These are phyloP conservation scores for Rhizoctonia solani DNA, from an alignment of 1,284 basidiomycete genomes.

Conservation along the genomic window DNA sequence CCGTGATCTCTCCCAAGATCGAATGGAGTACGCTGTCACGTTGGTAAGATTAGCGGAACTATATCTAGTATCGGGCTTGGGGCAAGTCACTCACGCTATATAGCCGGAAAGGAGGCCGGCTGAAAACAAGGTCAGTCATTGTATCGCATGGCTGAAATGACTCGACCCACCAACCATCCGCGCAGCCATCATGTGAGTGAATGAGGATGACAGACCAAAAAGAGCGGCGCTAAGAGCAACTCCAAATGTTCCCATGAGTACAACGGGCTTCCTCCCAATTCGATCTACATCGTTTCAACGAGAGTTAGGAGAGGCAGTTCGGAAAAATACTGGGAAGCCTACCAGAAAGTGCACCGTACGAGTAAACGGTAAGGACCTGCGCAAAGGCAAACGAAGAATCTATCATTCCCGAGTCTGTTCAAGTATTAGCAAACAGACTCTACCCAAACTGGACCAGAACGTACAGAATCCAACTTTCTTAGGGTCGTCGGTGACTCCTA, in stretches of 20 bases:
- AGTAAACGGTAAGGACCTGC: conserved; percentile 20
- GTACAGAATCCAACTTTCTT: conserved; percentile 21
- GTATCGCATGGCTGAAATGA: background rate
- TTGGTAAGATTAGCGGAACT: background rate
- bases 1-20: conserved; percentile 40
- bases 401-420: conserved; percentile 21
- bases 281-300: conserved; percentile 34
- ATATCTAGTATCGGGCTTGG: background rate
- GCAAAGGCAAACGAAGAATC: conserved; percentile 27
- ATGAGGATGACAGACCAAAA: conserved; percentile 41
- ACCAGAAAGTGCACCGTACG: conserved; percentile 16
- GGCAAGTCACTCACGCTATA: conserved; percentile 11
- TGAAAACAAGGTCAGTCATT: background rate
- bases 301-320: background rate
- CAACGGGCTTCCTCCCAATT: conserved; percentile 41
- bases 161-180: conserved; percentile 36
- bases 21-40: conserved; percentile 15
- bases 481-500: conserved; percentile 22
- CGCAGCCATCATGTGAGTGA: conserved; percentile 37
- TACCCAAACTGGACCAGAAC: too few species aligned
- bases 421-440: too few species aligned
- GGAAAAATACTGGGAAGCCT: background rate
- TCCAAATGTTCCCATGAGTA: conserved; percentile 40
- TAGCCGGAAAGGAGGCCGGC: conserved; percentile 26
- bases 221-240: conserved; percentile 36